Base-by-base conservation (phyloP, 768 basidiomycete genomes). In the Lenzites betulinus region DNA sequence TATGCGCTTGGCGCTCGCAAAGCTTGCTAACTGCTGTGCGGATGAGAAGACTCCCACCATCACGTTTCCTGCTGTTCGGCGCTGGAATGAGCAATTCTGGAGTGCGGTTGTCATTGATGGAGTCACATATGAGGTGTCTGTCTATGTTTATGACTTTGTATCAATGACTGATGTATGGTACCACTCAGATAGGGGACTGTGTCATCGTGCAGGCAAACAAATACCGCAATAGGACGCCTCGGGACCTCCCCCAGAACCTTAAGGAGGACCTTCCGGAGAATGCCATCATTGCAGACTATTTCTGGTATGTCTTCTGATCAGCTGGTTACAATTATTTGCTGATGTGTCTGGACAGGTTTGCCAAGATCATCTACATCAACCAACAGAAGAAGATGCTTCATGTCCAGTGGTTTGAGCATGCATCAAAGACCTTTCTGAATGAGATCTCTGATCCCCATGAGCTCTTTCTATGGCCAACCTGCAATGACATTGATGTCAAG, bases 381-480 rank as follows among this genome's bases (percentile, higher is more conserved):
- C 73, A 76, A 35, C 71, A 77, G 16, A 59, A 73, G 5, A 72
- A 78, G 54, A 71, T 59, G 1, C 81, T 82, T 0, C 92, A 93
- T 70, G 72, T 89, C 11, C 89, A 85, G 35, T 93, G 90, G 90
- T 82, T 89, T 28, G 81, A 88, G 54, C 91, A 93, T 66, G 82
- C 84, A 0, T 81, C 83, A 0, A 79, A 82, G 55, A 88, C 85
- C 0, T 69, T 83, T n/a, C 69, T 91, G 26, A 75, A 79, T 28
- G 85, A 90, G 60, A 71, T 92, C 15, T 81, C 80, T 0, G 74
- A 88, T 57, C 75, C 82, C 0, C 85, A 84, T 55, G 90, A 93
- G 64, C 68, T 93, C 0, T 91, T 87, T 67, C 70, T 89, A 5
- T 79, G 79, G 28, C 72, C 84, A 2, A 67, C 79, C 0, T 93